phyloP scores from a whole-genome alignment of 1,284 basidiomycete genomes.

The Austroboletus sp. region DNA sequence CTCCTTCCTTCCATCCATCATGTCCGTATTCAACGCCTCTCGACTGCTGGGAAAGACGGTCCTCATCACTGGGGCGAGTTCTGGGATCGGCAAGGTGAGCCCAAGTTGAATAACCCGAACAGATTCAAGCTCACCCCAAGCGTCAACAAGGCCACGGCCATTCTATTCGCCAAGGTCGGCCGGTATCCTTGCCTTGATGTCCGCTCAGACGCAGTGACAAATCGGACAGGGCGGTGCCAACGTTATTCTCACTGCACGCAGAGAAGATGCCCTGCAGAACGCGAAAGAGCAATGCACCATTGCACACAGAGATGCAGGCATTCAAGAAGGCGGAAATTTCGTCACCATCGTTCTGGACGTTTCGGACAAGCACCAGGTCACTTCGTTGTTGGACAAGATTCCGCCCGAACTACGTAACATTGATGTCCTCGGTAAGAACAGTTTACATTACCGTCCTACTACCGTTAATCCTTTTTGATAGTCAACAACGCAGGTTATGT shows the following conservation, averaged over 20 bases:
- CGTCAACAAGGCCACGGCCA: constrained; percentile 60
- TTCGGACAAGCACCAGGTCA: constrained; percentile 63
- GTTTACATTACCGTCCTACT: constrained; percentile 1
- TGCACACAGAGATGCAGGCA: constrained; percentile 66
- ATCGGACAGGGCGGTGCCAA: constrained; percentile 64
- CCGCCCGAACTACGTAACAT: constrained; percentile 61
- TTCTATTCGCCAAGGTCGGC: constrained; percentile 74
- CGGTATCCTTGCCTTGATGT: constrained; percentile 1
- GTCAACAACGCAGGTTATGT: constrained; percentile 89
- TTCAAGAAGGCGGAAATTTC: constrained; percentile 68
- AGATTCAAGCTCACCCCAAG: constrained; percentile 1
- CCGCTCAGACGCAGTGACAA: constrained; percentile 1
- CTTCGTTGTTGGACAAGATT: constrained; percentile 59
- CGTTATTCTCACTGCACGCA: constrained; percentile 66
- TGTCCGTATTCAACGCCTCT: constrained; percentile 75
- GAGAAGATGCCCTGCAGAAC: constrained; percentile 56
- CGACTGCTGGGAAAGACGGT: constrained; percentile 79
- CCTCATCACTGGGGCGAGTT: constrained; percentile 79
- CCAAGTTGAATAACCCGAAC: background rate
- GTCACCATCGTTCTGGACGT: constrained; percentile 67
- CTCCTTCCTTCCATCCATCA: constrained; percentile 29
- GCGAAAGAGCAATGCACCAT: constrained; percentile 58
- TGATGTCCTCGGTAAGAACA: constrained; percentile 62
- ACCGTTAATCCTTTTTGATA: constrained; percentile 25
- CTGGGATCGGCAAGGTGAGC: constrained; percentile 70